Conservation (phyloP, 495 filamentous ascomycete genomes). For the Penicillium alfredii region DNA sequence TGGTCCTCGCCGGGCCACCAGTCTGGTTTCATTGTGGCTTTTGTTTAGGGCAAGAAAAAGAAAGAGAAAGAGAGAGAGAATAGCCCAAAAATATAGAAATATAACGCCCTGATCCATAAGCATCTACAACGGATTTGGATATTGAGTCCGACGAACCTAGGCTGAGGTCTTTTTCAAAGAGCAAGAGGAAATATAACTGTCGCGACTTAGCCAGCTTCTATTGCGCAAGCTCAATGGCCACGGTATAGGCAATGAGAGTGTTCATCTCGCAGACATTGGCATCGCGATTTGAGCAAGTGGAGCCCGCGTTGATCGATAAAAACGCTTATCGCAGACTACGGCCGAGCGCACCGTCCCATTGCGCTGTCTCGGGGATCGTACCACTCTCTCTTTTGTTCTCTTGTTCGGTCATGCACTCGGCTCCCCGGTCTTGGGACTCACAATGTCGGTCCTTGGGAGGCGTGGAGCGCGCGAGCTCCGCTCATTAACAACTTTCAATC, state of each 20-base stretch:
- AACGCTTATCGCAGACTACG: constrained; percentile 26
- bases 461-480: constrained; percentile 19
- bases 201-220: no score
- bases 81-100: background rate
- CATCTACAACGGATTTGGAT: no score
- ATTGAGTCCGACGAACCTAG: no score
- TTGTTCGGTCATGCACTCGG: background rate
- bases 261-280: no score
- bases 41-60: no score
- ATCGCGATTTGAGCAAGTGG: constrained; percentile 3
- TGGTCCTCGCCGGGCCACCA: constrained; percentile 41
- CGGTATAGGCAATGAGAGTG: no score
- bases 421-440: constrained; percentile 8
- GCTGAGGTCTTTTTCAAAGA: no score
- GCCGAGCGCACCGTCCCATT: constrained; percentile 13
- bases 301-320: constrained; percentile 21
- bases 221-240: no score
- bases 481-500: constrained; percentile 7
- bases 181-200: no score
- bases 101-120: no score
- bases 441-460: constrained; percentile 30
- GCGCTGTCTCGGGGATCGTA: constrained; percentile 23
- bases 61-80: background rate
- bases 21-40: constrained; percentile 27
- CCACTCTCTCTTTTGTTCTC: constrained; percentile 13